Percentiles rank a stretch among this genome's conserved stretches.
phyloP scores from a whole-genome alignment of 2,329 filamentous ascomycete genomes.

The Penicillium thymicola region DNA sequence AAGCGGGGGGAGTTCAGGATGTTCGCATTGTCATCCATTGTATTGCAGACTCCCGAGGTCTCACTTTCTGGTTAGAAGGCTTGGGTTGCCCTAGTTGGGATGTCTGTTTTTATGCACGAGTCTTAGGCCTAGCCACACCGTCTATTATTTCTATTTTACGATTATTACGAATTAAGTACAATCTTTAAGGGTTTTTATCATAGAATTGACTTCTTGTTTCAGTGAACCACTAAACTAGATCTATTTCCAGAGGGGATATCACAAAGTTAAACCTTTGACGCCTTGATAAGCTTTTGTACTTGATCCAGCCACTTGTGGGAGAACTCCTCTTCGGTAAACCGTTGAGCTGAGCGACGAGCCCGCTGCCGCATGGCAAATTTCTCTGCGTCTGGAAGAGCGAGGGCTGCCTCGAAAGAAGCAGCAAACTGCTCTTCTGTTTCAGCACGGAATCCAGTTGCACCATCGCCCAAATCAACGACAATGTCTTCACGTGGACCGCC shows the following conservation, averaged over 20 bases:
- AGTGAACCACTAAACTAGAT: background rate
- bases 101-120: constrained; percentile 10
- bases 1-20: background rate
- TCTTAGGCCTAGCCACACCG: constrained; percentile 15
- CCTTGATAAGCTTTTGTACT: constrained; percentile 66
- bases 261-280: constrained; percentile 18
- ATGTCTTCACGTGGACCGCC: constrained; percentile 94
- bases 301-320: constrained; percentile 71
- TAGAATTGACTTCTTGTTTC: background rate
- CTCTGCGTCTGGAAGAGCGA: constrained; percentile 60
- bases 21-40: background rate
- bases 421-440: constrained; percentile 77
- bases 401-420: constrained; percentile 70
- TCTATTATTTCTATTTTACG: constrained; percentile 13
- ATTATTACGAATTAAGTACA: constrained; percentile 19
- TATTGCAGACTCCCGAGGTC: background rate
- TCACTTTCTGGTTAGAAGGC: background rate
- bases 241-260: constrained; percentile 10
- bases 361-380: constrained; percentile 70
- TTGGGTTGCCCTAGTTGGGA: background rate
- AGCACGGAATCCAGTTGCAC: constrained; percentile 83
- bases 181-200: background rate
- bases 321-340: constrained; percentile 89
- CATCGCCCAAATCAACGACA: constrained; percentile 73
- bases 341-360: constrained; percentile 71